These are phyloP conservation scores for Wallacemonas rigidus DNA, from an alignment of 208 protist species.

Conservation along the genomic window DNA sequence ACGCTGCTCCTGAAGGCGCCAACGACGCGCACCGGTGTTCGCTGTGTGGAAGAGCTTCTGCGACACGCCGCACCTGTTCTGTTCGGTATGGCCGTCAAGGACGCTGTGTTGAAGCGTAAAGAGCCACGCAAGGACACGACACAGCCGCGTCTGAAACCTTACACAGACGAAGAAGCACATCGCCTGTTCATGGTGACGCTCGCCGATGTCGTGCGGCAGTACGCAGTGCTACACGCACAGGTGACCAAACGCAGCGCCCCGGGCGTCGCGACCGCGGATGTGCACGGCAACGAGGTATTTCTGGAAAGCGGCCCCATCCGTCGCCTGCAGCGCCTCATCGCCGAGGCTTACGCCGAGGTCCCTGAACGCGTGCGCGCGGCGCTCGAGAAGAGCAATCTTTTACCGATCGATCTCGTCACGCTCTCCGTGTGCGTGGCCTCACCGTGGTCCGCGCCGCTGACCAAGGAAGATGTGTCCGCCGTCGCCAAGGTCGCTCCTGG, in stretches of 20 bases:
- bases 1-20: constrained; percentile 36
- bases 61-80: constrained; percentile 50
- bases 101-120: constrained; percentile 15
- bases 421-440: constrained; percentile 35
- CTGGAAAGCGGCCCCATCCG: constrained; percentile 39
- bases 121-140: constrained; percentile 33
- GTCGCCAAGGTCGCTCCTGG: constrained; percentile 58
- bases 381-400: constrained; percentile 21
- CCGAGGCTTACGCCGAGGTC: not conserved
- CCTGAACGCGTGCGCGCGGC: constrained; percentile 9
- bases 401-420: constrained; percentile 44
- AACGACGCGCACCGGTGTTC: constrained; percentile 35
- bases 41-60: constrained; percentile 68
- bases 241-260: constrained; percentile 43
- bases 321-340: constrained; percentile 45
- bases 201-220: constrained; percentile 44
- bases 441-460: constrained; percentile 28
- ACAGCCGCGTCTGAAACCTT: constrained; percentile 46
- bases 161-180: constrained; percentile 37
- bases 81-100: constrained; percentile 32
- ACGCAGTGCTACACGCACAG: constrained; percentile 48
- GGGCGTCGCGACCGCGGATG: constrained; percentile 8
- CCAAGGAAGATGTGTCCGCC: constrained; percentile 54
- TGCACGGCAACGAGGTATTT: constrained; percentile 42
- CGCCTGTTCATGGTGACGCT: constrained; percentile 51